phyloP scores from a whole-genome alignment of 2,329 filamentous ascomycete species.

The Nannizziopsis barbatae region DNA sequence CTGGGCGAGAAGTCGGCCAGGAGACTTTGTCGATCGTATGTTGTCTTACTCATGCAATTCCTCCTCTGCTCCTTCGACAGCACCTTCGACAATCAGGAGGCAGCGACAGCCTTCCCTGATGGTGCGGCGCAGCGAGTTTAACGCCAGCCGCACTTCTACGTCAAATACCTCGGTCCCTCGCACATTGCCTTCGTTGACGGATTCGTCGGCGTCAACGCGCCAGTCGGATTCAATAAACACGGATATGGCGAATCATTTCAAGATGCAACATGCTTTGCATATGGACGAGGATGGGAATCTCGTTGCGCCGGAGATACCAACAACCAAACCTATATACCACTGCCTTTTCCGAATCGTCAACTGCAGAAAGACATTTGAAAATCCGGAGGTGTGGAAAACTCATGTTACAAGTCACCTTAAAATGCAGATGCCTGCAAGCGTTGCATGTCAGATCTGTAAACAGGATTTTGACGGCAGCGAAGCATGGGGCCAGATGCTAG shows the following conservation, averaged over 20 bases:
- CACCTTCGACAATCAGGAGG: no score
- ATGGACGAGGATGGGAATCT: conserved; percentile 24
- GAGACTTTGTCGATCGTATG: conserved; percentile 16
- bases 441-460: conserved; percentile 36
- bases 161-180: conserved; percentile 18
- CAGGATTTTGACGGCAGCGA: conserved; percentile 14
- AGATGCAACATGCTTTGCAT: conserved; percentile 20
- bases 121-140: conserved; percentile 4
- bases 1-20: conserved; percentile 18
- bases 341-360: conserved; percentile 39
- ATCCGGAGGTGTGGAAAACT: conserved; percentile 31
- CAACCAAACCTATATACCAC: conserved; percentile 3
- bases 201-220: conserved; percentile 22
- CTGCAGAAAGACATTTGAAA: conserved; percentile 32
- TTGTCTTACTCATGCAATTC: conserved; percentile 10
- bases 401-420: conserved; percentile 39
- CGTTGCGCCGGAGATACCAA: conserved; percentile 17
- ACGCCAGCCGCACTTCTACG: conserved; percentile 2
- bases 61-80: neutral
- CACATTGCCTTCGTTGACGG: conserved; percentile 25
- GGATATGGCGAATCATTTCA: conserved; percentile 18
- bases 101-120: conserved; percentile 8
- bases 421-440: conserved; percentile 30
- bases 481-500: conserved; percentile 35
- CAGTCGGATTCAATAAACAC: conserved; percentile 26